Conservation (phyloP, 2,329 filamentous ascomycete genomes). For the Penicillium rolfsii region DNA sequence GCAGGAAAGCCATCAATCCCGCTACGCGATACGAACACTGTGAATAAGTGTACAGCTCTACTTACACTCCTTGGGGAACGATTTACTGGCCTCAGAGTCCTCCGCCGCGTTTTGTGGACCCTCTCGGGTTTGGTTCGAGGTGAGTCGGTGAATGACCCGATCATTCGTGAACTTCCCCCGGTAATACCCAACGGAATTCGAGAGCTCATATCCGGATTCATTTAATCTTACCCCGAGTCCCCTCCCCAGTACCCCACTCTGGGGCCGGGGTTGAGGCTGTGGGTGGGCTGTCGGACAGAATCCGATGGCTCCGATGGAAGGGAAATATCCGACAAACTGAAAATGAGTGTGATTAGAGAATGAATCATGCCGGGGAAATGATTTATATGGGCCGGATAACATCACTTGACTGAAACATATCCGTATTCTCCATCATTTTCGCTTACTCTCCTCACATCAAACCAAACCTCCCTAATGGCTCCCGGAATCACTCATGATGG, state of each 20-base stretch:
- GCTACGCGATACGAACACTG: not conserved
- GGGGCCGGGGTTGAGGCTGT: not conserved
- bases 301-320: not conserved
- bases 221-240: not conserved
- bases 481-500: slow-evolving; percentile 14
- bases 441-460: not conserved
- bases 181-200: slow-evolving; percentile 16
- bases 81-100: slow-evolving; percentile 19
- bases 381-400: not conserved
- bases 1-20: not conserved
- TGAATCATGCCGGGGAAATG: not conserved
- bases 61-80: slow-evolving; percentile 22
- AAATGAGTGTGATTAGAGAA: not conserved
- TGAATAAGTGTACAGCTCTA: slow-evolving; percentile 23
- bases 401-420: not conserved
- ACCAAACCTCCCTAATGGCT: slow-evolving; percentile 9
- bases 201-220: slow-evolving; percentile 1
- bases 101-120: slow-evolving; percentile 23
- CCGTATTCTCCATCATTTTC: not conserved
- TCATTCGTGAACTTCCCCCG: slow-evolving; percentile 16
- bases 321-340: not conserved
- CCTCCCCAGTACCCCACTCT: not conserved
- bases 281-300: not conserved
- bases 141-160: slow-evolving; percentile 7
- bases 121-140: slow-evolving; percentile 11